phyloP scores from a whole-genome alignment of 2,329 filamentous ascomycete genomes.

The Decorospora gaudefroyi region DNA sequence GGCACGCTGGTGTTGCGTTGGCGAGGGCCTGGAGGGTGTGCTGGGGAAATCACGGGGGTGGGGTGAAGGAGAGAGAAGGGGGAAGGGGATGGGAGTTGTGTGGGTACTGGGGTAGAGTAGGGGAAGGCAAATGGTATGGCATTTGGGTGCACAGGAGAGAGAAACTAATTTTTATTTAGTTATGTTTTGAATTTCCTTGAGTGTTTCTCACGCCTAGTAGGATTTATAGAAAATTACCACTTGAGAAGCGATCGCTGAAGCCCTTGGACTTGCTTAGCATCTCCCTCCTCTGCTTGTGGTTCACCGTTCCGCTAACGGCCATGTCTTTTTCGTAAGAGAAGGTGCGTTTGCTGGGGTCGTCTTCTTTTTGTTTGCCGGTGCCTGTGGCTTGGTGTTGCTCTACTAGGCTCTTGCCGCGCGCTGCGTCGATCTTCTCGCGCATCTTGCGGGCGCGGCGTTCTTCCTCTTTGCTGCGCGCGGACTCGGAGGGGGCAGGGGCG shows the following conservation, averaged over 20 bases:
- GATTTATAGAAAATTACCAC: slow-evolving; percentile 68
- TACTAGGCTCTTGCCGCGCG: slow-evolving; percentile 52
- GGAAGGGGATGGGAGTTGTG: too few relatives aligned
- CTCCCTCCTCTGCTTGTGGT: slow-evolving; percentile 73
- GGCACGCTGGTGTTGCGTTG: too few relatives aligned
- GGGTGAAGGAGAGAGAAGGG: too few relatives aligned
- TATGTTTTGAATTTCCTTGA: too few relatives aligned
- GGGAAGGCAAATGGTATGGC: too few relatives aligned
- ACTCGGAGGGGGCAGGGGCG: slow-evolving; percentile 31
- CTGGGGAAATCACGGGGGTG: too few relatives aligned
- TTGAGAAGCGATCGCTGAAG: slow-evolving; percentile 80
- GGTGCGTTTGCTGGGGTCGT: slow-evolving; percentile 85
- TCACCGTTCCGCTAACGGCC: slow-evolving; percentile 72
- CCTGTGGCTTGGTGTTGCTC: slow-evolving; percentile 54
- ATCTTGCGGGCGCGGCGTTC: slow-evolving; percentile 57
- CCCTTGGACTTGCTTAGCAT: slow-evolving; percentile 78
- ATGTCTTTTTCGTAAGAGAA: slow-evolving; percentile 97
- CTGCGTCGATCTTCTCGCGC: slow-evolving; percentile 59
- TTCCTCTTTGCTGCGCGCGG: slow-evolving; percentile 47
- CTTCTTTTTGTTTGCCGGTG: slow-evolving; percentile 68
- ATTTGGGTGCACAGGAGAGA: too few relatives aligned
- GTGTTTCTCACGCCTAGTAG: too few relatives aligned
- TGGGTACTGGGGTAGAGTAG: too few relatives aligned
- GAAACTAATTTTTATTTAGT: too few relatives aligned
- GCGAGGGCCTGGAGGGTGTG: too few relatives aligned